phyloP scores from a whole-genome alignment of 768 basidiomycete species.

The Austroboletus eburneus region DNA sequence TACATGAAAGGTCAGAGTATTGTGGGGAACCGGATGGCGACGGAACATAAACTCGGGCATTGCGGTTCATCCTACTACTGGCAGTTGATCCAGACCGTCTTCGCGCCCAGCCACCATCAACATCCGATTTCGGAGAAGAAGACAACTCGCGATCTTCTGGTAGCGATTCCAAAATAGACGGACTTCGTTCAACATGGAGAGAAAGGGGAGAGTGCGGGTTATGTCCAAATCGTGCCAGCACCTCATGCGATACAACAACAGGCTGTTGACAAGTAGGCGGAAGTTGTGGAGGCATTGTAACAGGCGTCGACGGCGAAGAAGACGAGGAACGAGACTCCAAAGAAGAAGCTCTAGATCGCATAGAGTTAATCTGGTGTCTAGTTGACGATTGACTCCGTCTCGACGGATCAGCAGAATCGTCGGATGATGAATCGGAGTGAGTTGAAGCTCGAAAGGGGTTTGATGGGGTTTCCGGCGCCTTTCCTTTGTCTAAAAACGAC shows the following conservation, averaged over 20 bases:
- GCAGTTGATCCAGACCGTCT: constrained; percentile 16
- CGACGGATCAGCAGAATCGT: constrained; percentile 7
- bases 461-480: constrained; percentile 4
- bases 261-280: constrained; percentile 18
- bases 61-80: constrained; percentile 16
- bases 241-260: constrained; percentile 21
- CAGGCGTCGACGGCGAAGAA: constrained; percentile 25
- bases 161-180: constrained; percentile 40
- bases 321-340: constrained; percentile 22
- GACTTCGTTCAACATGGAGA: constrained; percentile 11
- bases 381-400: constrained; percentile 6
- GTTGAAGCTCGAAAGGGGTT: not conserved
- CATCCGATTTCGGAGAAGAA: constrained; percentile 13
- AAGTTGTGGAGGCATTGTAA: constrained; percentile 13
- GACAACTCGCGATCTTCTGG: constrained; percentile 48
- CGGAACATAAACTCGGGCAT: constrained; percentile 16
- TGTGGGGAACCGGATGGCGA: constrained; percentile 4
- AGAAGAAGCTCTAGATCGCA: constrained; percentile 22
- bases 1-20: constrained; percentile 12
- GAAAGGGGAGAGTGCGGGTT: constrained; percentile 17
- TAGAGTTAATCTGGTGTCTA: constrained; percentile 5
- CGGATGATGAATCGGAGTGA: constrained; percentile 26
- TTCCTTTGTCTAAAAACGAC: constrained; percentile 12
- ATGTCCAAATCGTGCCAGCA: constrained; percentile 24
- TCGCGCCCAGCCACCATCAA: constrained; percentile 7